phyloP scores from a whole-genome alignment of 1,284 basidiomycete genomes.

The Ustilago crameri region DNA sequence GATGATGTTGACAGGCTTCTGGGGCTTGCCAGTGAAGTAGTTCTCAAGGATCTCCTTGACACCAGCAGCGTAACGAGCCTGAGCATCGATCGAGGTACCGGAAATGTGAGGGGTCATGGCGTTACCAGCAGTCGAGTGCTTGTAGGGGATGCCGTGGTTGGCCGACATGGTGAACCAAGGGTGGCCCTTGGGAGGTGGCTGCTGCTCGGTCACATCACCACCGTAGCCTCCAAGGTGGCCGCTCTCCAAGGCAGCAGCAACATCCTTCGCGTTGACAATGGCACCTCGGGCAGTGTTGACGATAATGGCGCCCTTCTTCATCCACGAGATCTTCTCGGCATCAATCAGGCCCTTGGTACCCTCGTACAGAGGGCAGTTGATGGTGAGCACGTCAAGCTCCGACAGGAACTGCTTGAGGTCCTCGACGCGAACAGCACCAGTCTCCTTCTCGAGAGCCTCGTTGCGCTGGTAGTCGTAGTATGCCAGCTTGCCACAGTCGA shows the following conservation, averaged over 20 bases:
- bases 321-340: conserved; percentile 83
- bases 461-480: conserved; percentile 92
- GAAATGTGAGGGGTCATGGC: conserved; percentile 58
- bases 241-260: conserved; percentile 80
- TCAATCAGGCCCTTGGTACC: conserved; percentile 77
- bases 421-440: conserved; percentile 81
- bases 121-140: conserved; percentile 77
- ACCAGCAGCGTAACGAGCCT: conserved; percentile 85
- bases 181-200: conserved; percentile 75
- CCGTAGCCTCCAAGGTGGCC: conserved; percentile 79
- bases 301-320: conserved; percentile 88
- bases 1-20: conserved; percentile 84
- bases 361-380: conserved; percentile 92
- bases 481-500: conserved; percentile 88
- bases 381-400: conserved; percentile 81
- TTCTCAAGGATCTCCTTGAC: conserved; percentile 82
- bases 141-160: conserved; percentile 66
- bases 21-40: conserved; percentile 74
- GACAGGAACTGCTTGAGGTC: conserved; percentile 87
- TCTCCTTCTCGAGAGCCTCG: conserved; percentile 76
- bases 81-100: conserved; percentile 86
- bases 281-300: conserved; percentile 95
- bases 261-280: conserved; percentile 85
- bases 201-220: conserved; percentile 68
- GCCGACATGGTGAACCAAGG: conserved; percentile 79